phyloP scores from a whole-genome alignment of 495 filamentous ascomycete species.

The Aspergillus panamensis region DNA sequence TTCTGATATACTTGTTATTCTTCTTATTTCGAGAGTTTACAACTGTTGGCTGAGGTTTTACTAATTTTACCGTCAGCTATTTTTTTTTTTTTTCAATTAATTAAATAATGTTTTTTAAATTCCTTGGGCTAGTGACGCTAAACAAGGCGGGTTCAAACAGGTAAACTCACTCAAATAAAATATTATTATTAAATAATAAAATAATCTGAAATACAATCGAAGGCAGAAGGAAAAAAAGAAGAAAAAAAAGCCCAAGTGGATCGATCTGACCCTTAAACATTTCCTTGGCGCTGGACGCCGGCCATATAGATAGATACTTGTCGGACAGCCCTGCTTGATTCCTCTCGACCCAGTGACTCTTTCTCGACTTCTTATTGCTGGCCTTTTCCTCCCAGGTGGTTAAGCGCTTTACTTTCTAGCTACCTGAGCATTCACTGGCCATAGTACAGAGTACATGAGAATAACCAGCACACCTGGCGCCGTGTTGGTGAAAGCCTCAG shows the following conservation, averaged over 20 bases:
- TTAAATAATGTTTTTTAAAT: background rate
- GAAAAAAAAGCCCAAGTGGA: constrained; percentile 23
- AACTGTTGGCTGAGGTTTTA: no score
- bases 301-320: constrained; percentile 19
- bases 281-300: constrained; percentile 15
- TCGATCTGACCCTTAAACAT: constrained; percentile 30
- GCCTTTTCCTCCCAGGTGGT: background rate
- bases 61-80: no score
- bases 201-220: no score
- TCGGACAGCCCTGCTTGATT: constrained; percentile 14
- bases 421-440: background rate
- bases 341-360: background rate
- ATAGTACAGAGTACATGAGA: background rate
- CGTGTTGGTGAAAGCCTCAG: background rate
- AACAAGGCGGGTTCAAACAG: constrained; percentile 2
- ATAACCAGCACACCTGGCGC: background rate
- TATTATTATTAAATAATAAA: no score
- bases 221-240: background rate
- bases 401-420: background rate
- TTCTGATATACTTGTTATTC: no score
- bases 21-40: no score
- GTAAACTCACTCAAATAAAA: no score
- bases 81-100: background rate
- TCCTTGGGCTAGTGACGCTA: constrained; percentile 9
- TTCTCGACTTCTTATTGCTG: constrained; percentile 1